Evolutionary conservation across 1,139 yeast species (phyloP).

Genomic region (Meyerozyma sp.): DNA sequence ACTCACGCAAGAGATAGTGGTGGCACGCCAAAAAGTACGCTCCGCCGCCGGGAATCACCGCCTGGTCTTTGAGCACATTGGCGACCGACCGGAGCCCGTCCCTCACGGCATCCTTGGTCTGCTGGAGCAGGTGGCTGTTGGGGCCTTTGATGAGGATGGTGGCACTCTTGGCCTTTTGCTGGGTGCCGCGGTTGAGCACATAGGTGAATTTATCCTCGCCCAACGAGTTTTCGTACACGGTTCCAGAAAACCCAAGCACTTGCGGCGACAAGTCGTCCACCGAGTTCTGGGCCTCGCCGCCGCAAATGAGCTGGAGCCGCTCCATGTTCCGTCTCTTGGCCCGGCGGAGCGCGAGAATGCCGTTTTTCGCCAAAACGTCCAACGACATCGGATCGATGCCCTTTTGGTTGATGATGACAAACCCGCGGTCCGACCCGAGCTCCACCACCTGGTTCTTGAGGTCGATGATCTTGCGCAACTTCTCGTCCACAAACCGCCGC

Average conservation of each 20-base stretch:
- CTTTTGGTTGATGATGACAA: constrained; percentile 95
- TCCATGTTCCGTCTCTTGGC: constrained; percentile 99
- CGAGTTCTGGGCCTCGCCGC: constrained; percentile 97
- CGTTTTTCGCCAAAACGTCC: constrained; percentile 89
- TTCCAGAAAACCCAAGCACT: constrained; percentile 86
- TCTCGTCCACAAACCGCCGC: constrained; percentile 91
- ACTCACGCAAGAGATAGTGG: constrained; percentile 49
- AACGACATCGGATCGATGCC: constrained; percentile 99
- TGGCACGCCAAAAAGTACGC: constrained; percentile 86
- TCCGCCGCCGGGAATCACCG: constrained; percentile 95
- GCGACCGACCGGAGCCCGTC: constrained; percentile 96
- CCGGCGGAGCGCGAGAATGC: constrained; percentile 89
- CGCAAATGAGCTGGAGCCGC: constrained; percentile 90
- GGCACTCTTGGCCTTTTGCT: constrained; percentile 86
- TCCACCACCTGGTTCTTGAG: constrained; percentile 90
- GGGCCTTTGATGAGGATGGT: constrained; percentile 93
- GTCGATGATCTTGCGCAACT: constrained; percentile 84
- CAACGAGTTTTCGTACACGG: constrained; percentile 84
- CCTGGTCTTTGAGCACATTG: constrained; percentile 79
- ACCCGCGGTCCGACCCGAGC: constrained; percentile 65
- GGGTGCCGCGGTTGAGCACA: constrained; percentile 51
- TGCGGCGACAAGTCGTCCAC: constrained; percentile 89
- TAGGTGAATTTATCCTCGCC: constrained; percentile 98
- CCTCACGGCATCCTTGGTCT: constrained; percentile 93
- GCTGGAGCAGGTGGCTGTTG: constrained; percentile 80